Percentiles rank a stretch among this genome's conserved stretches.
These are phyloP conservation scores for Luvunga scandens DNA, from an alignment of 345 rosid species.

Conservation along the genomic window DNA sequence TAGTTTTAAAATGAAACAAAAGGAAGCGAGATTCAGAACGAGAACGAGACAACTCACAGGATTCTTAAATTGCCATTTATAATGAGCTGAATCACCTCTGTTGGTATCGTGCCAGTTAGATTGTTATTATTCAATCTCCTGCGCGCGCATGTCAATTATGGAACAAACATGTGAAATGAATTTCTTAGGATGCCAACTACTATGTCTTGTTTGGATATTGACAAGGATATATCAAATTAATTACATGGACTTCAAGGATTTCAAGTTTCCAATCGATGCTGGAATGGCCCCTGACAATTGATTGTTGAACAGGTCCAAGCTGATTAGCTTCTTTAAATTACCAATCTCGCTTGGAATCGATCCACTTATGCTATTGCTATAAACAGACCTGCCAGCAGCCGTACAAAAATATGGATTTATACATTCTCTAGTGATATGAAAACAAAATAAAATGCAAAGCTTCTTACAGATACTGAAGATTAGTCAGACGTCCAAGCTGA, in stretches of 20 bases:
- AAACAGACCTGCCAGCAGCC: conserved; percentile 25
- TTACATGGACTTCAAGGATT: conserved; percentile 34
- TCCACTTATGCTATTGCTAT: conserved; percentile 28
- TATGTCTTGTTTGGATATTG: neutral
- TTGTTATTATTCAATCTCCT: conserved; percentile 46
- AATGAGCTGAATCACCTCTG: conserved; percentile 25
- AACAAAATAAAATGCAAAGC: neutral
- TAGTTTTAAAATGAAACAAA: neutral
- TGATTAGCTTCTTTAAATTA: conserved; percentile 30
- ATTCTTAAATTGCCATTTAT: conserved; percentile 23
- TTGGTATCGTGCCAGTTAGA: conserved; percentile 40
- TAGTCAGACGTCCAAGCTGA: conserved; percentile 35
- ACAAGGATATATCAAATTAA: conserved; percentile 18
- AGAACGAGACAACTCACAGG: conserved; percentile 32
- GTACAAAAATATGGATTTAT: neutral
- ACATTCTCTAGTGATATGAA: too few relatives aligned
- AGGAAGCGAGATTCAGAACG: neutral
- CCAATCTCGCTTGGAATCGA: conserved; percentile 38
- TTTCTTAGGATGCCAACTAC: neutral
- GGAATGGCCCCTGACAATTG: conserved; percentile 38
- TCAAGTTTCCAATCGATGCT: conserved; percentile 35
- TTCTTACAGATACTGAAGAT: conserved; percentile 50
- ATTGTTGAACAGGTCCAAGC: conserved; percentile 38
- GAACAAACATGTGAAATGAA: neutral
- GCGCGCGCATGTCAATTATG: neutral